These are phyloP conservation scores for Babesia gibsoni DNA, from an alignment of 169 alveolate genomes.

Conservation along the genomic window DNA sequence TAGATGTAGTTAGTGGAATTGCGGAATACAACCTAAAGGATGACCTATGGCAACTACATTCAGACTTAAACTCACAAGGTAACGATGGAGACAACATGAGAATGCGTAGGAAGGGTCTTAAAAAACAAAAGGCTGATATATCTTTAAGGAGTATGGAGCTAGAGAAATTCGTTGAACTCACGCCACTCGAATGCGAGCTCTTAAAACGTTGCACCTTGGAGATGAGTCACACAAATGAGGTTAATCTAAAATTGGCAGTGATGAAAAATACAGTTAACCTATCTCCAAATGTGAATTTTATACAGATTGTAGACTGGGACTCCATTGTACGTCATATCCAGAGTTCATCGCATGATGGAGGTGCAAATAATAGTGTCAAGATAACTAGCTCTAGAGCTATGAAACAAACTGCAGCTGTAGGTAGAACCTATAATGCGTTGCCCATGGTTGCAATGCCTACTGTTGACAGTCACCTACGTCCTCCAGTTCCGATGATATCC, in stretches of 20 bases:
- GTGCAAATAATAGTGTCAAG: neutral
- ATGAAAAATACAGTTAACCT: conserved; percentile 5
- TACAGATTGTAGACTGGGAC: conserved; percentile 21
- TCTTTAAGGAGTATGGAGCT: conserved; percentile 26
- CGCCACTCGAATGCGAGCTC: conserved; percentile 31
- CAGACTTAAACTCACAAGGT: neutral
- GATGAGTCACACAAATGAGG: conserved; percentile 28
- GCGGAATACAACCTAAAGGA: conserved; percentile 30
- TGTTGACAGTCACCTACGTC: neutral
- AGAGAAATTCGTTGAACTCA: conserved; percentile 16
- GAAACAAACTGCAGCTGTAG: neutral
- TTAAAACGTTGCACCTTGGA: conserved; percentile 35
- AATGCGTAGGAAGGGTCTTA: neutral
- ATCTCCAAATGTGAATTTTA: neutral
- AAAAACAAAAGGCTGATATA: neutral
- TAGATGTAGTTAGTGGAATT: conserved; percentile 20
- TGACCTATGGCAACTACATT: conserved; percentile 32
- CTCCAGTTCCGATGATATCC: conserved; percentile 28
- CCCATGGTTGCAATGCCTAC: neutral
- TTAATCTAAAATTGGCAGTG: conserved; percentile 18
- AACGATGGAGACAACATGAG: conserved; percentile 3
- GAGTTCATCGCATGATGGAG: neutral
- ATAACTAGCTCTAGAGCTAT: neutral
- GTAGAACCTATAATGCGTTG: neutral
- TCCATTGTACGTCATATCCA: neutral